Percentiles rank a stretch among this genome's conserved stretches.
Evolutionary conservation across 2,329 filamentous ascomycete genomes (phyloP).

Genomic region (Trematosphaeria pertusa): DNA sequence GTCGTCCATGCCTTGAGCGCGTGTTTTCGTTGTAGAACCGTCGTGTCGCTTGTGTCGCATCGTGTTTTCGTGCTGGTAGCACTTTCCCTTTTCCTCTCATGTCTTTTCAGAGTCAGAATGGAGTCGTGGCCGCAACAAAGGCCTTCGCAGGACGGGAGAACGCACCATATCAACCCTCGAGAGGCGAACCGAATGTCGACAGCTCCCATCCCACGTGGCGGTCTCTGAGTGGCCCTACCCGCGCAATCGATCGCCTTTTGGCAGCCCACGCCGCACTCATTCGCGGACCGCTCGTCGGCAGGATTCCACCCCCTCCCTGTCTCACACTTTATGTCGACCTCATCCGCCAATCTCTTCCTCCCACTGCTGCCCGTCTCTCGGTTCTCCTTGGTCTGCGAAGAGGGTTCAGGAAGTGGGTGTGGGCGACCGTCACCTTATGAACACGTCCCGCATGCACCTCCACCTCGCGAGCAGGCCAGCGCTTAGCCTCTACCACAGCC

Average conservation of each 20-base stretch:
- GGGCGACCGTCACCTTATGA: conserved; percentile 36
- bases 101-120: conserved; percentile 14
- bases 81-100: conserved; percentile 15
- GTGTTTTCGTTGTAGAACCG: conserved; percentile 22
- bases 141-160: conserved; percentile 13
- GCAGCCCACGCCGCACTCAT: conserved; percentile 24
- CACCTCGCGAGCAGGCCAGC: conserved; percentile 36
- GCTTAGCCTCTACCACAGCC: conserved; percentile 35
- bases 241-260: conserved; percentile 43
- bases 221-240: conserved; percentile 51
- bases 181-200: conserved; percentile 26
- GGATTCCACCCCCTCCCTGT: conserved; percentile 19
- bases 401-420: conserved; percentile 21
- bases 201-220: conserved; percentile 47
- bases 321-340: conserved; percentile 15
- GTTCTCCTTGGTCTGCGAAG: conserved; percentile 13
- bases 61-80: conserved; percentile 22
- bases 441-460: conserved; percentile 16
- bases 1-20: neutral
- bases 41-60: conserved; percentile 27
- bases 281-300: conserved; percentile 22
- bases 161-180: conserved; percentile 28
- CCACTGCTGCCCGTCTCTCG: conserved; percentile 2
- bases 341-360: conserved; percentile 2
- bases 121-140: conserved; percentile 14